Conservation (phyloP, 768 basidiomycete species). For the Auricularia auricula-judae region DNA sequence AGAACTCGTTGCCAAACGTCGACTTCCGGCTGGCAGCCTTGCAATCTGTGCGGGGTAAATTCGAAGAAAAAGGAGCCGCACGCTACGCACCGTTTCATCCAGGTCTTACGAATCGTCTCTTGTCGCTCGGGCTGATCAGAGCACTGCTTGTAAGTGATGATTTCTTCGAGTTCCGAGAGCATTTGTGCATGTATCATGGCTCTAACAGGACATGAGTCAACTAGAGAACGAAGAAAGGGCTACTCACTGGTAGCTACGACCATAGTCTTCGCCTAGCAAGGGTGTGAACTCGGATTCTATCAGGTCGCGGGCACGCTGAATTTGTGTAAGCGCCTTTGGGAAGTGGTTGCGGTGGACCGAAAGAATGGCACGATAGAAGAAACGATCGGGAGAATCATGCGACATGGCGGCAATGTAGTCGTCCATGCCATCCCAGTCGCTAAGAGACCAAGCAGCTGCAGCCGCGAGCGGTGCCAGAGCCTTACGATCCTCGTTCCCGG, state of each 20-base stretch:
- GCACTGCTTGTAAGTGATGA: conserved; percentile 89
- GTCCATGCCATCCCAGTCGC: conserved; percentile 98
- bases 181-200: conserved; percentile 96
- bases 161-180: conserved; percentile 96
- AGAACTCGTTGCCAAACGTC: conserved; percentile 98
- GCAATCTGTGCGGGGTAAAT: conserved; percentile 41
- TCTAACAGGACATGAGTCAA: conserved; percentile 29
- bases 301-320: conserved; percentile 85
- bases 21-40: conserved; percentile 95
- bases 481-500: conserved; percentile 70
- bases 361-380: conserved; percentile 93
- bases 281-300: conserved; percentile 85
- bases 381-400: conserved; percentile 81
- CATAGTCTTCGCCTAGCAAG: conserved; percentile 91
- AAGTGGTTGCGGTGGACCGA: conserved; percentile 96
- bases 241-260: conserved; percentile 87
- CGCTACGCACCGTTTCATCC: conserved; percentile 81
- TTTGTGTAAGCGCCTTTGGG: conserved; percentile 77
- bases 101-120: conserved; percentile 80
- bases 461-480: conserved; percentile 96
- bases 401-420: conserved; percentile 93
- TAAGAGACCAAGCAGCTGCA: conserved; percentile 92
- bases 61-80: background rate
- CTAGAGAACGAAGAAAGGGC: background rate
- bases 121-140: conserved; percentile 93